Evolutionary conservation across 2,329 filamentous ascomycete species (phyloP).

Genomic region (Raffaelea ambrosiae): DNA sequence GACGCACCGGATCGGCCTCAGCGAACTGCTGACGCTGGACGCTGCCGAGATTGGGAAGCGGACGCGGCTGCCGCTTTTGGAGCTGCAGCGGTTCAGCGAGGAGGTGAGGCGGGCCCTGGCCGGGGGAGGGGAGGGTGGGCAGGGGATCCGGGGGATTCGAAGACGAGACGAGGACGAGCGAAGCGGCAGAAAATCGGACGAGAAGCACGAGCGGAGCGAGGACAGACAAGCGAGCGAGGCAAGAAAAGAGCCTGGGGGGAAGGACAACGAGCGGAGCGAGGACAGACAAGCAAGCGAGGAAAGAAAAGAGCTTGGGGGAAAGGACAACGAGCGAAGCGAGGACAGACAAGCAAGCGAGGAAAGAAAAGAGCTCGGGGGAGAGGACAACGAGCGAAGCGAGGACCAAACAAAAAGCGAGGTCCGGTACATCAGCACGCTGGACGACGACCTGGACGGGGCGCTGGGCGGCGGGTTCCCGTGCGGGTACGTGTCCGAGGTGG

Average conservation of each 20-base stretch:
- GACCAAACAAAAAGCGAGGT: neutral
- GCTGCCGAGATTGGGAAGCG: slow-evolving; percentile 76
- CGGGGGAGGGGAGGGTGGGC: slow-evolving; percentile 36
- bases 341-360: neutral
- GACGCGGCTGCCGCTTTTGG: slow-evolving; percentile 70
- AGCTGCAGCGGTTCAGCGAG: slow-evolving; percentile 62
- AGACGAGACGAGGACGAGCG: too few species aligned
- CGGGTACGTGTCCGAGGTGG: slow-evolving; percentile 79
- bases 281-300: neutral
- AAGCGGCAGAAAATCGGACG: neutral
- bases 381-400: too few species aligned
- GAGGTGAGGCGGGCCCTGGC: slow-evolving; percentile 8
- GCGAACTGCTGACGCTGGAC: slow-evolving; percentile 80
- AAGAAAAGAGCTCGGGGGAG: too few species aligned
- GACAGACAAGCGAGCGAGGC: neutral
- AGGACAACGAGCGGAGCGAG: neutral
- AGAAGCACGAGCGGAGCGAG: neutral
- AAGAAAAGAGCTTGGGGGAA: too few species aligned
- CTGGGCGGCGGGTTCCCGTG: slow-evolving; percentile 79
- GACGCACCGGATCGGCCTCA: slow-evolving; percentile 65
- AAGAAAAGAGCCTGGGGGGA: too few species aligned
- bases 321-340: neutral
- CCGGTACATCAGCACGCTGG: slow-evolving; percentile 65
- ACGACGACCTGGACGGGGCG: slow-evolving; percentile 56
- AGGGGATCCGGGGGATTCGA: neutral